A percentile compares a stretch with the other conserved stretches of the same genome.
Conservation (phyloP, 2,329 filamentous ascomycete species). For the Macrophomina tecta region DNA sequence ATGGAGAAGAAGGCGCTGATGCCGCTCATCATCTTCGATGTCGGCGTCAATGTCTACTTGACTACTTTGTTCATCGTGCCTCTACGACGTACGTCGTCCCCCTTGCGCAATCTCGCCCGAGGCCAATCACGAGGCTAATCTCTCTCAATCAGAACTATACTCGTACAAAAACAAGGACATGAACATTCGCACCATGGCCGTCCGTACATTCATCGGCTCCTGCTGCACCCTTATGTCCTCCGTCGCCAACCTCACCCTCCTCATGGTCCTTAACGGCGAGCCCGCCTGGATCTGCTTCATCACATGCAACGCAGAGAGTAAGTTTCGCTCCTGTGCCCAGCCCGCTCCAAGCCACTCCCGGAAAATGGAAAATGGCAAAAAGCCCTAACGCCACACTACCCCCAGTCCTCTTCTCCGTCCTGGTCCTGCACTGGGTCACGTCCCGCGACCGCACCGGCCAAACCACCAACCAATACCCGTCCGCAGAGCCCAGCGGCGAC, state of each 20-base stretch:
- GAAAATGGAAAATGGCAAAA: neutral
- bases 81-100: slow-evolving; percentile 46
- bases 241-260: slow-evolving; percentile 3
- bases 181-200: slow-evolving; percentile 10
- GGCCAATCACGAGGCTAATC: neutral
- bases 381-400: neutral
- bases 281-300: slow-evolving; percentile 24
- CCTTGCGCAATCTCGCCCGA: neutral
- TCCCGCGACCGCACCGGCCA: slow-evolving; percentile 14
- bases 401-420: slow-evolving; percentile 14
- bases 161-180: neutral
- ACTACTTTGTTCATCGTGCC: slow-evolving; percentile 69
- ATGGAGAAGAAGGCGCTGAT: slow-evolving; percentile 65
- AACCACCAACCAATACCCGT: slow-evolving; percentile 6
- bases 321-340: neutral
- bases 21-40: slow-evolving; percentile 66
- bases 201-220: slow-evolving; percentile 23
- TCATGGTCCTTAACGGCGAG: slow-evolving; percentile 18
- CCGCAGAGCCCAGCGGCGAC: neutral
- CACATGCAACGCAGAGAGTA: slow-evolving; percentile 19
- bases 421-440: slow-evolving; percentile 21
- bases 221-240: slow-evolving; percentile 5
- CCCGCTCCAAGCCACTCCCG: neutral
- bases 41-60: slow-evolving; percentile 67
- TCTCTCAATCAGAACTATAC: neutral